Conservation (phyloP, 805 yeast species). For the Nakazawaea holstii region DNA sequence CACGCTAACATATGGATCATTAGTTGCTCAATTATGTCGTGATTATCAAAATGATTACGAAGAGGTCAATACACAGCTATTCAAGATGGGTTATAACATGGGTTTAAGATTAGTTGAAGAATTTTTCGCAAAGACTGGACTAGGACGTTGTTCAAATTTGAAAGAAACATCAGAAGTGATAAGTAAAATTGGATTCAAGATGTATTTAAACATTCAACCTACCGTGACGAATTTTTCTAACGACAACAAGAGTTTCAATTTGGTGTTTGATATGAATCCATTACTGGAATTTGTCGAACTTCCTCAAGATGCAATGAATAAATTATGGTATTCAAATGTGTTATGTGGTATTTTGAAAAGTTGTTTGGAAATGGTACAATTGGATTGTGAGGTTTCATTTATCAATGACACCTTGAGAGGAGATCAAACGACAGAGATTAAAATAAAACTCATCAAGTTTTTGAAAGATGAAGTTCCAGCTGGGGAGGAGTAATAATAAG, state of each 20-base stretch:
- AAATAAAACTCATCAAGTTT: constrained; percentile 63
- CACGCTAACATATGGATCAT: constrained; percentile 91
- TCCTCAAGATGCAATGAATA: constrained; percentile 71
- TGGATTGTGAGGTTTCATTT: constrained; percentile 81
- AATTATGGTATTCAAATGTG: constrained; percentile 90
- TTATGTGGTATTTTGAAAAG: constrained; percentile 88
- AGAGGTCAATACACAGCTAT: constrained; percentile 79
- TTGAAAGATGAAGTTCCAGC: constrained; percentile 95
- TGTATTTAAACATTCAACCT: constrained; percentile 82
- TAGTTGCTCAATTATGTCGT: constrained; percentile 85
- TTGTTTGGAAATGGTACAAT: constrained; percentile 91
- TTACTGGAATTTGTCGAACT: constrained; percentile 92
- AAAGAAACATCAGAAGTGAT: constrained; percentile 85
- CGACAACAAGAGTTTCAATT: constrained; percentile 69
- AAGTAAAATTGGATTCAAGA: constrained; percentile 83
- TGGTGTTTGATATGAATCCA: constrained; percentile 80
- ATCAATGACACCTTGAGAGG: constrained; percentile 80
- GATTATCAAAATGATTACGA: constrained; percentile 73
- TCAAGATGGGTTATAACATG: constrained; percentile 91
- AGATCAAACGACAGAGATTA: constrained; percentile 73
- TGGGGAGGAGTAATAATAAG: constrained; percentile 61
- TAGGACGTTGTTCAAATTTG: constrained; percentile 74
- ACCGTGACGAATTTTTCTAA: constrained; percentile 66
- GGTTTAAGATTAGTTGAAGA: constrained; percentile 91
- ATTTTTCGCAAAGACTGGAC: constrained; percentile 82